Evolutionary conservation across 2,329 filamentous ascomycete genomes (phyloP).

Genomic region (Fusarium sp.): DNA sequence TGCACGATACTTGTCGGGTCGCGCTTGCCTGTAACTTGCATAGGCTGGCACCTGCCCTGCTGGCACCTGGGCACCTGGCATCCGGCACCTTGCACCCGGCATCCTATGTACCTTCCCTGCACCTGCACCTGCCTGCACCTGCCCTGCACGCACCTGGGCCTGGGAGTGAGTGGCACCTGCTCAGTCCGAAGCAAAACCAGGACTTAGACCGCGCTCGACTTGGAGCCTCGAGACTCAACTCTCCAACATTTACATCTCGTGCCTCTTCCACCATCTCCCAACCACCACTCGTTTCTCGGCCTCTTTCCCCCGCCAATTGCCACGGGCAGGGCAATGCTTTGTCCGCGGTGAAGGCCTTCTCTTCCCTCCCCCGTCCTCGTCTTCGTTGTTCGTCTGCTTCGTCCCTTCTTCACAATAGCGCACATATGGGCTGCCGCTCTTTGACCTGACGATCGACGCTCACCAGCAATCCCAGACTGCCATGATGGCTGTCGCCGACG

Average conservation of each 20-base stretch:
- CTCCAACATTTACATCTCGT: constrained; percentile 41
- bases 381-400: constrained; percentile 11
- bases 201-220: constrained; percentile 45
- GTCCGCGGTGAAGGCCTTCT: constrained; percentile 48
- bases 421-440: constrained; percentile 38
- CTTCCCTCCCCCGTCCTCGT: constrained; percentile 31
- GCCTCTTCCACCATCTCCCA: constrained; percentile 36
- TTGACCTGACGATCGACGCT: constrained; percentile 37
- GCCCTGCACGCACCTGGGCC: constrained; percentile 14
- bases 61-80: constrained; percentile 37
- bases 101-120: constrained; percentile 31
- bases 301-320: constrained; percentile 46
- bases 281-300: constrained; percentile 40
- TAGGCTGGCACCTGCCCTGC: constrained; percentile 37
- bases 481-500: constrained; percentile 49
- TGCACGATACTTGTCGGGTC: constrained; percentile 32
- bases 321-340: constrained; percentile 51
- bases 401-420: constrained; percentile 26
- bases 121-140: constrained; percentile 28
- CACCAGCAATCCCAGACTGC: constrained; percentile 43
- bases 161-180: constrained; percentile 37
- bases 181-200: constrained; percentile 41
- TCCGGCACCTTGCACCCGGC: constrained; percentile 38
- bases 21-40: constrained; percentile 37
- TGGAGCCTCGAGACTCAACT: constrained; percentile 42